These are phyloP conservation scores for Calonectria pauciramosa DNA, from an alignment of 2,329 filamentous ascomycete genomes.

Conservation along the genomic window DNA sequence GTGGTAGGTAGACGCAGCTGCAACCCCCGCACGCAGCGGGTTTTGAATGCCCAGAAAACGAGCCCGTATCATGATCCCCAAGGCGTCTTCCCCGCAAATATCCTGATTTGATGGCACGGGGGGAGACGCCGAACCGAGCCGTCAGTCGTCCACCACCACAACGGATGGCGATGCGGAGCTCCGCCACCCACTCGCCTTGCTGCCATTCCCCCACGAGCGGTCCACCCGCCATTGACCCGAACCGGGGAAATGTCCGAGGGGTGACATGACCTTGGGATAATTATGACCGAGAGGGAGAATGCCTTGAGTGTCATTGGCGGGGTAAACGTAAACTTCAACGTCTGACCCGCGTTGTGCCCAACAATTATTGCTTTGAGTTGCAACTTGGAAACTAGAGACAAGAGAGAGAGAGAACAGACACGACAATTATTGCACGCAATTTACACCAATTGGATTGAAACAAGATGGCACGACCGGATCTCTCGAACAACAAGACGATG, in stretches of 20 bases:
- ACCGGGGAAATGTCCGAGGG: conserved; percentile 23
- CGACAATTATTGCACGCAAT: not conserved
- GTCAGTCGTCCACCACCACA: conserved; percentile 11
- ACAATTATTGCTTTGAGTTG: not conserved
- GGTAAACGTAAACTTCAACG: not conserved
- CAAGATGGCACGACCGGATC: conserved; percentile 14
- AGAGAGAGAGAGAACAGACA: not conserved
- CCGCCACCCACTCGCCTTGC: conserved; percentile 9
- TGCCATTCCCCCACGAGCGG: conserved; percentile 8
- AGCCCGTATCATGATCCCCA: conserved; percentile 3
- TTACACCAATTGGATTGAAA: not conserved
- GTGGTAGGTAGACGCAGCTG: not conserved
- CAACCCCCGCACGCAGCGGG: not conserved
- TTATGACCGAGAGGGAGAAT: conserved; percentile 10
- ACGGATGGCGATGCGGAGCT: conserved; percentile 22
- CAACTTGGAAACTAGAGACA: not conserved
- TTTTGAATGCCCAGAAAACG: not conserved
- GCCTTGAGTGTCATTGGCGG: conserved; percentile 1
- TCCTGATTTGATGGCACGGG: conserved; percentile 14
- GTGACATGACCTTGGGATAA: conserved; percentile 19
- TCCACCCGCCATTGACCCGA: conserved; percentile 16
- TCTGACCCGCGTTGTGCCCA: not conserved
- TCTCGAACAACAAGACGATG: conserved; percentile 27
- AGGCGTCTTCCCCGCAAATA: not conserved
- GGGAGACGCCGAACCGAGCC: conserved; percentile 23